Evolutionary conservation across 2,329 filamentous ascomycete species (phyloP), one percentile per base, ranked within the genome.

Genomic region (Aspergillus unguis): DNA sequence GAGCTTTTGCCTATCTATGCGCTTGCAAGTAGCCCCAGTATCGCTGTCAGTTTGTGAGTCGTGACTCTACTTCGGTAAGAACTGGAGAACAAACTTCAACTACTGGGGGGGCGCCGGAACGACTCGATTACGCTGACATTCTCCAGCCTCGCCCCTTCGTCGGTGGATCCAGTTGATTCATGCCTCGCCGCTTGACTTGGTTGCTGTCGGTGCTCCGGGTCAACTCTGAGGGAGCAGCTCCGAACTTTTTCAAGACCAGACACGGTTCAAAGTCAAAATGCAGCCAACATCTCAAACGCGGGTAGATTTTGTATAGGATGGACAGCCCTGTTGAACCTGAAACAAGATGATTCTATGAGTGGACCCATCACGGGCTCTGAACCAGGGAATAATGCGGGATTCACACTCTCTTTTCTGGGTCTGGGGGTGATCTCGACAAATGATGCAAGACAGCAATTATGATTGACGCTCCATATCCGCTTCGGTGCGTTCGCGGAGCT

Each of bases 1-100:
- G 17, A 17, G 17, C 17, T 17, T 17, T 17, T 17, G 17, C 17
- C 17, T 17, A 17, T 17, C 17, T 17, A 17, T 17, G 17, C 17
- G 17, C 17, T 17, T 17, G 17, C 17, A 17, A 17, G 17, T 17
- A 17, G 17, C 17, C 17, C 17, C 17, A 17, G 17, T 17, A 17
- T 17, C 17, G 17, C 17, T 17, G 17, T 17, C 17, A 17, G 17
- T 17, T 17, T 17, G 17, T 17, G 17, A 17, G 42, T 11, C 6
- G 23, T 26, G 11, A 46, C 5, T 46, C 25, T 37, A 33, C 6
- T 27, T 23, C 27, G 23, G 17, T 7, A 25, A 26, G 7, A 9
- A 27, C 46, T 48, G 46, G 46, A 33, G 46, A 41, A 48, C 46
- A 48, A 33, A 41, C 36, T 48, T 48, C 28, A 25, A 48, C 46